Base-by-base conservation (phyloP, 1,284 basidiomycete species). In the Ganoderma multipileum region DNA sequence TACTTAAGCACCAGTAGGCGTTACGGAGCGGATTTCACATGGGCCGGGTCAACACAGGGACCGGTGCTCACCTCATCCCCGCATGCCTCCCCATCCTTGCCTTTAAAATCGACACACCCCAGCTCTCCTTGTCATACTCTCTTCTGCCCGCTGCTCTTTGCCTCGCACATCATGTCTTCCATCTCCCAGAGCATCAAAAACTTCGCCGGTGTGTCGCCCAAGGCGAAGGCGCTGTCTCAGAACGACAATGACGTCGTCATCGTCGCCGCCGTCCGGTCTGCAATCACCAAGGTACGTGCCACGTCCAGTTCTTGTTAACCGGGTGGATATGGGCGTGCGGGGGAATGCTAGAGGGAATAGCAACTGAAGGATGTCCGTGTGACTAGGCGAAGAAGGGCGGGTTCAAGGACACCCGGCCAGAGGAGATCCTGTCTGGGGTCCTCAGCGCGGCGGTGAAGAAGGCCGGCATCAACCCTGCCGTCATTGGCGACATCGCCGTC, bases 381-480 rank as follows among this genome's bases (percentile, higher is more conserved):
- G 33, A 66, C 36, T 67, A 93, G 90, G 90, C 89, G 38, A 94
- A 88, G 81, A 98, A 97, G 81, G 97, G 97, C 67, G 95, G 95
- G 18, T 96, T 98, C 86, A 96, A 98, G 80, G 95, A 97, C 81
- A 95, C 94, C 33, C 87, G 90, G 62, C 95, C 96, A 14, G 97
- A 99, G 77, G 93, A 97, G 76, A 85, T 98, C 75, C 90, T 99
- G 72, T 91, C 93, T 30, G 91, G 90, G 68, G 93, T 95, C 71
- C 87, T 98, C 69, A 86, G 88, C 66, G 95, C 91, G 65, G 91
- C 87, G 12, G 90, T 92, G 79, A 84, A 85, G 33, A 86, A 85
- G 66, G 87, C 85, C 65, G 85, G 86, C 73, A 85, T 97, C 73
- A 89, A 97, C 82, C 94, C 93, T 67, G 85, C 86, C 68, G 86